Percentiles rank a stretch among this genome's conserved stretches.
These are phyloP conservation scores for Kwoniella shandongensis DNA, from an alignment of 768 basidiomycete species.

Conservation along the genomic window DNA sequence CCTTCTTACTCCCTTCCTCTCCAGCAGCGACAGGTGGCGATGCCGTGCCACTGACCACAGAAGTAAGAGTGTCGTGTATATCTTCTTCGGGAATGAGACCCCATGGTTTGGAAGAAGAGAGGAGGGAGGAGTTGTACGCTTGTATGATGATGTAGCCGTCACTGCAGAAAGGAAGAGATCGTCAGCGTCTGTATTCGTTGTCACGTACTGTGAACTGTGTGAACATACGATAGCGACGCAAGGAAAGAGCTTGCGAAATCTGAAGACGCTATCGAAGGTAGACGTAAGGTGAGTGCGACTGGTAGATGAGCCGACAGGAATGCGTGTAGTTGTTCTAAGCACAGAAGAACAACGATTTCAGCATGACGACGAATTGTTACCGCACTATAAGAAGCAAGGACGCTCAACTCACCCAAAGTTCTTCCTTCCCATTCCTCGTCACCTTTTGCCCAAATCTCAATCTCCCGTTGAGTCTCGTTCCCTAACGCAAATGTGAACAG, in stretches of 20 bases:
- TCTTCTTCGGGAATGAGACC: slow-evolving; percentile 48
- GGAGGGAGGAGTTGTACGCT: slow-evolving; percentile 42
- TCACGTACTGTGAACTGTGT: neutral
- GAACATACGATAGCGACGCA: slow-evolving; percentile 40
- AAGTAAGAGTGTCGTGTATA: slow-evolving; percentile 44
- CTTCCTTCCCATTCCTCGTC: slow-evolving; percentile 24
- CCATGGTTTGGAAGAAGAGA: slow-evolving; percentile 41
- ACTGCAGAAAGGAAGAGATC: slow-evolving; percentile 6
- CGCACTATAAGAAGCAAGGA: too few relatives aligned
- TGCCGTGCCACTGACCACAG: neutral
- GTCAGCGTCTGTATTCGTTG: neutral
- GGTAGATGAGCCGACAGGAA: slow-evolving; percentile 44
- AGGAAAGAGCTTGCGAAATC: slow-evolving; percentile 24
- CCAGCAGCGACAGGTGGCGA: slow-evolving; percentile 3
- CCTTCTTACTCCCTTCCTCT: slow-evolving; percentile 19
- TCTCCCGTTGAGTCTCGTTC: slow-evolving; percentile 2
- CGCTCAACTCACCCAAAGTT: slow-evolving; percentile 19
- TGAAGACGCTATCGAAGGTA: slow-evolving; percentile 17
- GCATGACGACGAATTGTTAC: too few relatives aligned
- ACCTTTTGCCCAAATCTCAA: slow-evolving; percentile 30
- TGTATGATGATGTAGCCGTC: slow-evolving; percentile 47
- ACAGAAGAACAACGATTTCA: too few relatives aligned
- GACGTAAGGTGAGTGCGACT: slow-evolving; percentile 16
- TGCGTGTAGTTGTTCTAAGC: slow-evolving; percentile 36
- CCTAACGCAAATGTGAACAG: slow-evolving; percentile 20